Percentiles rank a stretch among this genome's conserved stretches.
These are phyloP conservation scores for Cladosporium sphaerospermum DNA, from an alignment of 2,329 filamentous ascomycete genomes.

Conservation along the genomic window DNA sequence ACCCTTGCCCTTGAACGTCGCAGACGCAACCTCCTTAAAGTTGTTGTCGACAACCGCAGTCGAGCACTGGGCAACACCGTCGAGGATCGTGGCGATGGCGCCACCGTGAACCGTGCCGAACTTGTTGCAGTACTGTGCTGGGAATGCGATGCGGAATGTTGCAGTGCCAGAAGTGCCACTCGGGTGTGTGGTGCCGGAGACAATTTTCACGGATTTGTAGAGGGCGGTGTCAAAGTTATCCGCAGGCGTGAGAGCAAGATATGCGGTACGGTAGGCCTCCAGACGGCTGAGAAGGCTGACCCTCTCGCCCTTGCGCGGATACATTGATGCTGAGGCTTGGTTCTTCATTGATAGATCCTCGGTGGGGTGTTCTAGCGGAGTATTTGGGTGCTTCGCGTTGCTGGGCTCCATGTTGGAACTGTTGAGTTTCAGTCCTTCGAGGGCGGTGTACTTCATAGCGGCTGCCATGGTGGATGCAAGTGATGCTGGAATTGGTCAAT, in stretches of 20 bases:
- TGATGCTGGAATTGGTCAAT: neutral
- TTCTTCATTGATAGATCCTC: neutral
- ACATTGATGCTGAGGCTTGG: neutral
- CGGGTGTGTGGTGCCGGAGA: conserved; percentile 10
- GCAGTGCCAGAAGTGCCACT: conserved; percentile 6
- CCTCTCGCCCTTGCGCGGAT: neutral
- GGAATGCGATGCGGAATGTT: conserved; percentile 14
- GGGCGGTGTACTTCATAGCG: neutral
- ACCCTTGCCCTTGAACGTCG: neutral
- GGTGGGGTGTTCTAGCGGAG: neutral
- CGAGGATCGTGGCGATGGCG: conserved; percentile 17
- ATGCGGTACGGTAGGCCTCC: conserved; percentile 13
- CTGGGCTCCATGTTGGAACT: neutral
- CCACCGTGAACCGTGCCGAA: conserved; percentile 15
- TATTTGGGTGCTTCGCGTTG: neutral
- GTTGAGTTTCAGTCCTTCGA: neutral
- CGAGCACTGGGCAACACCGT: conserved; percentile 15
- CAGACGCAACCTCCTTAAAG: neutral
- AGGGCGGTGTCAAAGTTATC: conserved; percentile 18
- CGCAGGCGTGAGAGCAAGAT: conserved; percentile 11
- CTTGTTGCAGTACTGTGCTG: conserved; percentile 15
- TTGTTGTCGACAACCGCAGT: conserved; percentile 11
- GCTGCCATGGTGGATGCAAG: neutral
- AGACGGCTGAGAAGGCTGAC: conserved; percentile 11
- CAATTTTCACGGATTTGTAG: conserved; percentile 14